Evolutionary conservation across 495 filamentous ascomycete species (phyloP), one percentile per base, ranked within the genome.

Genomic region (Aspergillus sparsus): DNA sequence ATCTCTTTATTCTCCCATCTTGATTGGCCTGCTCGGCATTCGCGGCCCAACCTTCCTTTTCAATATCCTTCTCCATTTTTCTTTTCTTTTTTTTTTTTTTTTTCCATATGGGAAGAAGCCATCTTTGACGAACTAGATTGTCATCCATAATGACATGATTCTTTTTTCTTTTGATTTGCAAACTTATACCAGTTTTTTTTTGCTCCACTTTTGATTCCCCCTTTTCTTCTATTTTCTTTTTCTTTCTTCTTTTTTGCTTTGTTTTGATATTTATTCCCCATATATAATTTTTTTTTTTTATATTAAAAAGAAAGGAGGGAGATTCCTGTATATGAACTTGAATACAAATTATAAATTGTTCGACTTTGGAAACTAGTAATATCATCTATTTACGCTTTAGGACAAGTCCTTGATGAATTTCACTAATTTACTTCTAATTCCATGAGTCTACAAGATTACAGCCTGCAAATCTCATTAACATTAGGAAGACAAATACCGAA

Each of bases 81-180:
- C 7, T 18, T 50, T 35, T 7, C 2, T 46, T 33, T 34, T 34
- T 32, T 34, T 27, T 31, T 11, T 9, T 3, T 18, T 31, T 34
- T 11, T 12, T 13, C 27, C 10, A 47, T 47, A 18, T 21, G 37
- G n/a, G 8, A 41, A n/a, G 45, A 47, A 47, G 16, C 16, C 9
- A 12, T 47, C 13, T 21, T 18, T 47, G 45, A 47, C 45, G 45
- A 21, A 47, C 13, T 16, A 47, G 16, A 15, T 37, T 21, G 32
- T 21, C 44, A 21, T 57, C n/a, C 7, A 33, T 32, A 27, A 46
- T n/a, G 49, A 46, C 31, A 15, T 61, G 62, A 66, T 69, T 66
- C 49, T 66, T 68, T 64, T 52, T 60, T 55, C 44, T 42, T 50
- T 42, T 42, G 9, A 11, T 42, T 42, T 13, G 15, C 15, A 42